Evolutionary conservation across 495 filamentous ascomycete species (phyloP).

Genomic region (Trichoderma erinaceum): DNA sequence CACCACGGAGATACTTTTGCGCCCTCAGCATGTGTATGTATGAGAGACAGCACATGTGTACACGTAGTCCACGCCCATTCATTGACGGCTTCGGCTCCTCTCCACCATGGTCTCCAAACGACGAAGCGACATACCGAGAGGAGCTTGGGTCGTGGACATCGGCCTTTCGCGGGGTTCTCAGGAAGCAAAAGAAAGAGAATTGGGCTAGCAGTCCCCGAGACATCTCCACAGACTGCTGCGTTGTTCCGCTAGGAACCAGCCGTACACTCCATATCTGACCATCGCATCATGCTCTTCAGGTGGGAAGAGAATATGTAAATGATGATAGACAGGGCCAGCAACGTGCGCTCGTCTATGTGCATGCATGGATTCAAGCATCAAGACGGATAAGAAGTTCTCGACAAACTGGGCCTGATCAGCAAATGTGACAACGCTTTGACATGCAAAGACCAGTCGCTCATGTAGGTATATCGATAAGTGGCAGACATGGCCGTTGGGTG

Average conservation of each 20-base stretch:
- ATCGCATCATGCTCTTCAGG: not conserved
- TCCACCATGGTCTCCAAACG: not conserved
- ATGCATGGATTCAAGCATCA: no score
- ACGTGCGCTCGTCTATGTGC: no score
- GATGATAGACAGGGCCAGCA: no score
- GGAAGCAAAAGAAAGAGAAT: not conserved
- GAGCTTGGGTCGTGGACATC: not conserved
- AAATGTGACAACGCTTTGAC: no score
- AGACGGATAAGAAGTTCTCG: no score
- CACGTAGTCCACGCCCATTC: conserved; percentile 6
- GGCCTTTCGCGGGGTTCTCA: not conserved
- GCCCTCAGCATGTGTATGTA: not conserved
- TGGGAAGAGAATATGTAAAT: not conserved
- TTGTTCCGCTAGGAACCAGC: not conserved
- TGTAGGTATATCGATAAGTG: not conserved
- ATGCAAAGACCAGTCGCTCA: no score
- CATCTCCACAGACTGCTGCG: not conserved
- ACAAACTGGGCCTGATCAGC: no score
- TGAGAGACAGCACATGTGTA: not conserved
- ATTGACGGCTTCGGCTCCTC: not conserved
- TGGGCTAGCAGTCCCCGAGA: not conserved
- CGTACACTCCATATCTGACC: not conserved
- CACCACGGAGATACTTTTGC: not conserved
- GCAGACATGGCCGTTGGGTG: not conserved
- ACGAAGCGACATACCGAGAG: not conserved